Base-by-base conservation (phyloP, 1,139 yeast species). In the Sugiyamaella castrensis region DNA sequence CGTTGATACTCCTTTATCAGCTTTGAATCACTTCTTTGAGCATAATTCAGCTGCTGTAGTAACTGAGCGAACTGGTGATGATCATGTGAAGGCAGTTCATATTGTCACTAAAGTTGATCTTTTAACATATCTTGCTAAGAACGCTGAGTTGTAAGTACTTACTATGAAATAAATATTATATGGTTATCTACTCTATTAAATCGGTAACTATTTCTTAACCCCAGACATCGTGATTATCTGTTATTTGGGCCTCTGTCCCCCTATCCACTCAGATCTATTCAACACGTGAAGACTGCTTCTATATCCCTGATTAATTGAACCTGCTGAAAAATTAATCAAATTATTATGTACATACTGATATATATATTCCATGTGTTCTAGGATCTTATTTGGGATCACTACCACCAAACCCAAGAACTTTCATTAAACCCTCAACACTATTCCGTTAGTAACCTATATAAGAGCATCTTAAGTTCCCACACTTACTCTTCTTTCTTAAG, bases 41-140 rank as follows among this genome's bases (percentile, higher is more conserved):
- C 86, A 84, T 64, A 83, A 87, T 70, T 86, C 95, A 10, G 83
- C 87, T 60, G 95, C 95, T 33, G 80, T 87, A 61, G 86, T 87
- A 54, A 87, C 95, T 46, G 92, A 84, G 63, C 50, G 59, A 35
- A 61, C 65, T 27, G 57, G 61, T 12, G 64, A 58, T 30, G 62
- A 62, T 15, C 58, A 57, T 16, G 75, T 80, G 64, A 83, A 78
- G 65, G 95, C 95, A 44, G 77, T 85, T 43, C 94, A 87, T 67
- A 84, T 87, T 53, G 95, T 87, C 53, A 87, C 95, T 57, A 87
- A 87, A 74, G 94, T 87, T 61, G 95, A 87, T 68, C 75, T 87
- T 67, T 75, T 87, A 61, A 80, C 87, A 40, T 87, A 77, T 69
- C 75, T 81, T 64, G 75, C 82, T 30, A 66, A 63, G 42, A 47